These are phyloP conservation scores for Podospora fimiseda DNA, from an alignment of 495 filamentous ascomycete genomes.

Conservation along the genomic window DNA sequence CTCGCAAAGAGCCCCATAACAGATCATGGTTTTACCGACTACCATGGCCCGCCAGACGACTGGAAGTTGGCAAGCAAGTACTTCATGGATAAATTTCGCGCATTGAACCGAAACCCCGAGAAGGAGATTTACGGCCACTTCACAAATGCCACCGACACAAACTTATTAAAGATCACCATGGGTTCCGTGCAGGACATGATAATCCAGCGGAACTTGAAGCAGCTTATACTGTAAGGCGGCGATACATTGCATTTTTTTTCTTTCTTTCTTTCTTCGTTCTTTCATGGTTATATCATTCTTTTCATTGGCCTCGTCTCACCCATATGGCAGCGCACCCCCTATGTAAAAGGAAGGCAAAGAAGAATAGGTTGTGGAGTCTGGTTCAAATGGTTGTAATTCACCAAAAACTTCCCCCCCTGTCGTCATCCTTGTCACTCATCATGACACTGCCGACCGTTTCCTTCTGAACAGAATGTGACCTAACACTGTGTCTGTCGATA, in stretches of 20 bases:
- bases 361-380: not conserved
- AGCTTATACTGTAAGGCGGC: conserved; percentile 74
- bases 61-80: conserved; percentile 65
- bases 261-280: not conserved
- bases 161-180: conserved; percentile 96
- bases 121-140: conserved; percentile 92
- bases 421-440: conserved; percentile 2
- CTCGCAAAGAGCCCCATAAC: conserved; percentile 72
- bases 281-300: not conserved
- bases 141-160: conserved; percentile 93
- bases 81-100: conserved; percentile 84
- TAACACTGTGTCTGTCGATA: conserved; percentile 11
- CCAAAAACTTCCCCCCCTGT: not conserved
- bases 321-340: not conserved
- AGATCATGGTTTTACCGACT: conserved; percentile 87
- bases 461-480: conserved; percentile 2
- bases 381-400: conserved; percentile 7
- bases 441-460: conserved; percentile 6
- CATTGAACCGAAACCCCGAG: conserved; percentile 74
- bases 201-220: conserved; percentile 93
- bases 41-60: conserved; percentile 50
- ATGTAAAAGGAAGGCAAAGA: not conserved
- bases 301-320: not conserved
- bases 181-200: conserved; percentile 97
- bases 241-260: not conserved